Conservation (phyloP, 2,329 filamentous ascomycete species). For the Xylariaceae sp. region DNA sequence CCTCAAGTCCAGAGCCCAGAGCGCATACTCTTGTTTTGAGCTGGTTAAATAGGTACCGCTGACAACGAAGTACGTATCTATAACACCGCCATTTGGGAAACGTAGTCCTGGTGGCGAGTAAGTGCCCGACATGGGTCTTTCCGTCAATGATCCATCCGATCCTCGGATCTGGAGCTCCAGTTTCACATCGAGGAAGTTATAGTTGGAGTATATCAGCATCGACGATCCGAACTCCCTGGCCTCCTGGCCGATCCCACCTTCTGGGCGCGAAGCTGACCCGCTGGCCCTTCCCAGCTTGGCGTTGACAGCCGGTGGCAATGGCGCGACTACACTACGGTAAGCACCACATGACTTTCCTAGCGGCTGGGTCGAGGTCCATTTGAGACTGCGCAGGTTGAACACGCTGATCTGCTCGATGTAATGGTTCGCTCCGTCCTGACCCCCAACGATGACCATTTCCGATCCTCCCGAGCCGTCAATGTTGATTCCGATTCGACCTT, state of each 20-base stretch:
- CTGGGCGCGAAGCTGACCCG: constrained; percentile 38
- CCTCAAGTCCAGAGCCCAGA: constrained; percentile 90
- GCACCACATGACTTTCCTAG: constrained; percentile 92
- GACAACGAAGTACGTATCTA: constrained; percentile 95
- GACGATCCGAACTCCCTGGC: constrained; percentile 58
- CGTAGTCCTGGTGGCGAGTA: constrained; percentile 89
- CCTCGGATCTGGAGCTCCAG: constrained; percentile 86
- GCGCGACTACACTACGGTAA: constrained; percentile 91
- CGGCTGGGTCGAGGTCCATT: constrained; percentile 88
- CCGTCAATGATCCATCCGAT: constrained; percentile 77
- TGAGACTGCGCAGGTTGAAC: constrained; percentile 91
- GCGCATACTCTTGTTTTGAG: constrained; percentile 94
- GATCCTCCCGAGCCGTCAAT: constrained; percentile 89
- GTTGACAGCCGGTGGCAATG: constrained; percentile 66
- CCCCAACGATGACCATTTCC: constrained; percentile 95
- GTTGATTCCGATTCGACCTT: constrained; percentile 81
- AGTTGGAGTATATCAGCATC: constrained; percentile 98
- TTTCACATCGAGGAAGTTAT: constrained; percentile 97
- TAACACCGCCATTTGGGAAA: constrained; percentile 93
- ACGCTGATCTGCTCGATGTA: constrained; percentile 99
- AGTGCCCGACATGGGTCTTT: constrained; percentile 83
- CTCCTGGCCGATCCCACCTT: constrained; percentile 52
- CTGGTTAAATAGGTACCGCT: constrained; percentile 97
- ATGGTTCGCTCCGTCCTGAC: constrained; percentile 95
- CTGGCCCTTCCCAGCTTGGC: constrained; percentile 64